Conservation (phyloP, 179 eudicot species). For the Beta lomatogona region DNA sequence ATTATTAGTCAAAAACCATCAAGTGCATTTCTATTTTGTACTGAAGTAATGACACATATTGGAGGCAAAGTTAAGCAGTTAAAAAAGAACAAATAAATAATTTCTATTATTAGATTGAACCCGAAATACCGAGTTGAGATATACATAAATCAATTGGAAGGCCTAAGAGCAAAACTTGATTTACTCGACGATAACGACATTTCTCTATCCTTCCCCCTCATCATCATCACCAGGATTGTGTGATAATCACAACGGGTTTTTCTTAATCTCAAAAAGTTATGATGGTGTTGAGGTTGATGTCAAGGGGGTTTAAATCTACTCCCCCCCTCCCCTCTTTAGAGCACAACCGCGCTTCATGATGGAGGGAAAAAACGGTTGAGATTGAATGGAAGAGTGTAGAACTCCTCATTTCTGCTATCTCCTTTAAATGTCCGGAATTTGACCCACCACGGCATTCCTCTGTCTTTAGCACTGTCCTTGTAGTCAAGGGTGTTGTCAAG, state of each 20-base stretch:
- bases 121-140: conserved; percentile 36
- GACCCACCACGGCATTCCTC: conserved; percentile 99
- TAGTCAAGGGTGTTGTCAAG: conserved; percentile 95
- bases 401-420: conserved; percentile 90
- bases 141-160: conserved; percentile 33
- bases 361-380: conserved; percentile 97
- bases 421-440: conserved; percentile 94
- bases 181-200: conserved; percentile 22
- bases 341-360: conserved; percentile 39
- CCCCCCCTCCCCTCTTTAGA: neutral
- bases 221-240: conserved; percentile 38
- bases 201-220: conserved; percentile 13
- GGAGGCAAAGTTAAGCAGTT: too few relatives aligned
- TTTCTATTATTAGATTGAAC: conserved; percentile 28
- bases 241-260: conserved; percentile 22
- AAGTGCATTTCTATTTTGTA: neutral
- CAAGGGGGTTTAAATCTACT: neutral
- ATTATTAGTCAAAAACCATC: neutral
- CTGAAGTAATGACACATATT: neutral
- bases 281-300: neutral
- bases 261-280: neutral
- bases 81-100: conserved; percentile 33
- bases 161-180: conserved; percentile 40
- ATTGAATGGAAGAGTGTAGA: conserved; percentile 95
- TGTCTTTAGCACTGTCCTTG: conserved; percentile 82